Base-by-base conservation (phyloP, 805 yeast genomes). In the Kregervanrija pseudodelftensis region DNA sequence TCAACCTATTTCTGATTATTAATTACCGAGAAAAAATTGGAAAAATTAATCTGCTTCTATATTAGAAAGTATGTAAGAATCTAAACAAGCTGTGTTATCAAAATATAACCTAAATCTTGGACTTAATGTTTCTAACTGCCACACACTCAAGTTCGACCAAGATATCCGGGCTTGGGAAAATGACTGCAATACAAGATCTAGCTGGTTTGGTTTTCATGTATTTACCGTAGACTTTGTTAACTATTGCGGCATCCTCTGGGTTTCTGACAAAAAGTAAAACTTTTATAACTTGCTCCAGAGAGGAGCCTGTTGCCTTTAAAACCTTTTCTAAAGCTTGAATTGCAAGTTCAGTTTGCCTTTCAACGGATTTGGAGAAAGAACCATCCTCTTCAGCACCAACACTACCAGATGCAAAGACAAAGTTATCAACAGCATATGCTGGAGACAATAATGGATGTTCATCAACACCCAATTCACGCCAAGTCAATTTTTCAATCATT, bases 71-170 rank as follows among this genome's bases (percentile, higher is more conserved):
- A 22, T 5, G 7, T 22, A 22, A 22, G 28, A 22, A 7, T 22
- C 28, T 22, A 22, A 22, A 22, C 28, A 22, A 22, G 7, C 28
- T 22, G 28, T 8, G 8, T 8, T 22, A 22, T 5, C 7, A 22
- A 22, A 22, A 22, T 22, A 22, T 22, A 5, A n/a, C 11, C 35
- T 40, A 59, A 51, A 43, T 48, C 56, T 47, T 52, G 39, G 55
- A 38, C 50, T 41, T 49, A 16, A 44, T 14, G 14, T 22, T 51
- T 76, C 48, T 46, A 36, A 44, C 52, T 13, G 64, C 64, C 54
- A 76, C 62, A 41, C 72, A 69, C 53, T 77, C 81, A 44, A 76
- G 55, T 55, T 77, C 82, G 39, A 77, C 73, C 51, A 73, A 68
- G 43, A 76, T 49, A n/a, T 62, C 53, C 10, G 72, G 66, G 55